Base-by-base conservation (phyloP, 345 rosid species). In the Arabidopsis arenosa region DNA sequence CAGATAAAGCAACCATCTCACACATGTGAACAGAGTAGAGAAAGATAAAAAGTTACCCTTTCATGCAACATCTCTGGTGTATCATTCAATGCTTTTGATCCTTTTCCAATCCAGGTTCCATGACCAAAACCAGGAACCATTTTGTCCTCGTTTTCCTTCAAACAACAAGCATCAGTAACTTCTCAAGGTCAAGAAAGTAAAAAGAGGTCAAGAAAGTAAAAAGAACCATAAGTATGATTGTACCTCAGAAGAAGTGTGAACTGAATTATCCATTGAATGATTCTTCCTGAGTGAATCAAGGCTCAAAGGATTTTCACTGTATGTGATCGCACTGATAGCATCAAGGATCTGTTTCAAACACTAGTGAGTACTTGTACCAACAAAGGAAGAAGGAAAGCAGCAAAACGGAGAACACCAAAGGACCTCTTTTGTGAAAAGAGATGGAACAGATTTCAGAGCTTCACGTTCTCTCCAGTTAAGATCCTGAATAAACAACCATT, bases 351-450 rank as follows among this genome's bases (percentile, higher is more conserved):
- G 75, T 36, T 30, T 70, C 17, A 45, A 35, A 43, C 15, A 5
- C 26, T 35, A 4, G 15, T 71, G 40, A 23, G 40, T 51, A 52
- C 55, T 41, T 66, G 40, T 77, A 74, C 28, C 48, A 21, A 61
- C 17, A 62, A 33, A 4, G 9, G 0, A 14, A 39, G 28, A 10
- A 17, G 0, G 9, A 12, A 5, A 63, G 1, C 5, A 45, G 6
- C 40, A 9, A 28, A 51, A 59, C 67, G 17, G 57, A 51, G 39
- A 79, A 28, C 32, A 28, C 32, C 32, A 28, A 28, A 28, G 32
- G 32, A 28, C 97, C 89, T 92, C 98, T 80, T 89, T 84, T 0
- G 91, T 80, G 83, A 92, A 80, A 76, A 94, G 74, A 57, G 88
- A 70, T 53, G 74, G 87, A 45, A 90, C 49, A 52, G 86, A 83